Evolutionary conservation across 75 land plant species (phyloP).

Genomic region (Pinus tabuliformis): DNA sequence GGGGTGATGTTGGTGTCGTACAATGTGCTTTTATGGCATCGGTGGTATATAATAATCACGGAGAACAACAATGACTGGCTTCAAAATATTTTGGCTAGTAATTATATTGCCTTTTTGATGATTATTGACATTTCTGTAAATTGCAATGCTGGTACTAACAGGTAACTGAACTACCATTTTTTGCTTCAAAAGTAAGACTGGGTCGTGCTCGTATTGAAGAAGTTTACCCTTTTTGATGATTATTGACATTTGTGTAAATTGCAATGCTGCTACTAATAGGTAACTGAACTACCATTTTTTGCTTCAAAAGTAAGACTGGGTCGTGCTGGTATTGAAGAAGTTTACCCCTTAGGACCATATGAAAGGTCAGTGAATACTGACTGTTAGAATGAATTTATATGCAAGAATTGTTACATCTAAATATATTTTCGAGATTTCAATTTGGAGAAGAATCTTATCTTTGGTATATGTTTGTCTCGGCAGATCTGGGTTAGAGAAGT

Average conservation of each 20-base stretch:
- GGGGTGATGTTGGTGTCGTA: slow-evolving; percentile 15
- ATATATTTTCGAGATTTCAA: neutral
- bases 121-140: slow-evolving; percentile 14
- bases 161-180: slow-evolving; percentile 95
- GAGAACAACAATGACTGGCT: neutral
- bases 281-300: slow-evolving; percentile 92
- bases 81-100: no score
- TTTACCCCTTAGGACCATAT: slow-evolving; percentile 74
- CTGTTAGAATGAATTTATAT: neutral
- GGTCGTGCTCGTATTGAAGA: slow-evolving; percentile 83
- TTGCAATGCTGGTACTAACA: slow-evolving; percentile 12
- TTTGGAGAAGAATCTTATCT: neutral
- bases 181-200: slow-evolving; percentile 78
- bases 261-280: slow-evolving; percentile 33
- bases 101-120: neutral
- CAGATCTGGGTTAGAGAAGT: slow-evolving; percentile 8
- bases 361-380: slow-evolving; percentile 56
- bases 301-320: slow-evolving; percentile 81
- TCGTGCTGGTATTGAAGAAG: slow-evolving; percentile 74
- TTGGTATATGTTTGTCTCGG: neutral
- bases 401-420: neutral
- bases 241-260: neutral
- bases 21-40: slow-evolving; percentile 88
- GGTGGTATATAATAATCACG: slow-evolving; percentile 21
- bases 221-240: slow-evolving; percentile 48